phyloP scores from a whole-genome alignment of 257 asterid genomes.

The Vinca minor region DNA sequence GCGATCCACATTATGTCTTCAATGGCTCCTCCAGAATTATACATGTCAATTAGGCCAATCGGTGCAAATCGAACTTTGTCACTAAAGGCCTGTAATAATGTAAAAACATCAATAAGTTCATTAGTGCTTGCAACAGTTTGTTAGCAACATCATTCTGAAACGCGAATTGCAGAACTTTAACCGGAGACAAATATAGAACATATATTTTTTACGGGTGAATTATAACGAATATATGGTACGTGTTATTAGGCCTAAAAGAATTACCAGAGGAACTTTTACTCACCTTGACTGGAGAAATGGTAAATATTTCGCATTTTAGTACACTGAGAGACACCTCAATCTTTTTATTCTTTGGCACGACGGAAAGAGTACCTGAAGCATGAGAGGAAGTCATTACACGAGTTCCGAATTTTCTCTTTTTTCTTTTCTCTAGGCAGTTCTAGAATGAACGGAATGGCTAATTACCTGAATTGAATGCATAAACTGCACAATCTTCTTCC shows the following conservation, averaged over 20 bases:
- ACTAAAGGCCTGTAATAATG: slow-evolving; percentile 19
- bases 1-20: slow-evolving; percentile 22
- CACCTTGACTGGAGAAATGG: slow-evolving; percentile 49
- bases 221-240: too few relatives aligned
- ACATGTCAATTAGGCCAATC: slow-evolving; percentile 44
- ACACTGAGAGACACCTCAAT: slow-evolving; percentile 32
- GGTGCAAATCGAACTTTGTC: slow-evolving; percentile 31
- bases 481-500: slow-evolving; percentile 41
- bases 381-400: not conserved
- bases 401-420: not conserved
- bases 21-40: slow-evolving; percentile 44
- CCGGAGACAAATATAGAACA: too few relatives aligned
- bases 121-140: not conserved
- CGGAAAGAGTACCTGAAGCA: slow-evolving; percentile 28
- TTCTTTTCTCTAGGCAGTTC: not conserved
- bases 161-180: not conserved
- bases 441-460: not conserved
- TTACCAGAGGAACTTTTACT: not conserved
- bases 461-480: slow-evolving; percentile 45
- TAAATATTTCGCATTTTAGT: slow-evolving; percentile 51
- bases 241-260: too few relatives aligned
- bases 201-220: too few relatives aligned
- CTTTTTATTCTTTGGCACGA: slow-evolving; percentile 22
- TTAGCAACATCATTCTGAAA: not conserved
- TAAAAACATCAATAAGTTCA: too few relatives aligned